Conservation (phyloP, 2,329 filamentous ascomycete genomes). For the Sporothrix brasiliensis region DNA sequence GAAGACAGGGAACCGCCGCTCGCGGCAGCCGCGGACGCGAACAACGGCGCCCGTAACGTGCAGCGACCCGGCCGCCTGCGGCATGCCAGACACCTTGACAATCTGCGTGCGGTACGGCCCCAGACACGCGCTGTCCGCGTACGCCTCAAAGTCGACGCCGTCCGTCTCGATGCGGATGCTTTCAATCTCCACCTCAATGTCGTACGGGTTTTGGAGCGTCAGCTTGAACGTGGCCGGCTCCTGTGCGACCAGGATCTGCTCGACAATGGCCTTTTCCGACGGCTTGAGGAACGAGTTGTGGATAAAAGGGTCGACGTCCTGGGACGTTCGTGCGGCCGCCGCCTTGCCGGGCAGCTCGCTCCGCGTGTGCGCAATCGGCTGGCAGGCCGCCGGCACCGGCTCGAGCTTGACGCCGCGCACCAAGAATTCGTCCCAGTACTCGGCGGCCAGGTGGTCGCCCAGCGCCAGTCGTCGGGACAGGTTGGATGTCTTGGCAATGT, state of each 20-base stretch:
- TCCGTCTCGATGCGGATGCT: conserved; percentile 73
- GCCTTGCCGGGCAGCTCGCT: conserved; percentile 56
- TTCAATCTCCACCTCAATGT: conserved; percentile 89
- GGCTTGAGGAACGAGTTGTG: conserved; percentile 89
- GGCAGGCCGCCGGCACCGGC: conserved; percentile 59
- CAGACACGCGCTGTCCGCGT: conserved; percentile 66
- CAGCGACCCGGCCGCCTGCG: conserved; percentile 67
- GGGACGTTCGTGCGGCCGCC: conserved; percentile 53
- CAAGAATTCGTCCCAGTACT: conserved; percentile 97
- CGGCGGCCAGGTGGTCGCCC: conserved; percentile 65
- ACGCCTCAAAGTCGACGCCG: conserved; percentile 72
- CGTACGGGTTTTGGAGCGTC: conserved; percentile 90
- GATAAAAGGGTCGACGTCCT: conserved; percentile 81
- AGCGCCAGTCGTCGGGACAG: conserved; percentile 77
- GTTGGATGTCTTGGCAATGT: conserved; percentile 79
- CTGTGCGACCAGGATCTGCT: conserved; percentile 74
- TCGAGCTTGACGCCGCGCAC: conserved; percentile 76
- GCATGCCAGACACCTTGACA: conserved; percentile 69
- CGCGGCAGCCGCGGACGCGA: conserved; percentile 78
- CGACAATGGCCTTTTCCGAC: conserved; percentile 60
- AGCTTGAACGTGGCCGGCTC: conserved; percentile 78
- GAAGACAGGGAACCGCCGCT: conserved; percentile 84
- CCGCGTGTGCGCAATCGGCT: conserved; percentile 67
- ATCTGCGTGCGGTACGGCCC: conserved; percentile 83
- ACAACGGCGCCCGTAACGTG: conserved; percentile 77